phyloP scores from a whole-genome alignment of 2,329 filamentous ascomycete species.

The Fonsecaea pugnacius region DNA sequence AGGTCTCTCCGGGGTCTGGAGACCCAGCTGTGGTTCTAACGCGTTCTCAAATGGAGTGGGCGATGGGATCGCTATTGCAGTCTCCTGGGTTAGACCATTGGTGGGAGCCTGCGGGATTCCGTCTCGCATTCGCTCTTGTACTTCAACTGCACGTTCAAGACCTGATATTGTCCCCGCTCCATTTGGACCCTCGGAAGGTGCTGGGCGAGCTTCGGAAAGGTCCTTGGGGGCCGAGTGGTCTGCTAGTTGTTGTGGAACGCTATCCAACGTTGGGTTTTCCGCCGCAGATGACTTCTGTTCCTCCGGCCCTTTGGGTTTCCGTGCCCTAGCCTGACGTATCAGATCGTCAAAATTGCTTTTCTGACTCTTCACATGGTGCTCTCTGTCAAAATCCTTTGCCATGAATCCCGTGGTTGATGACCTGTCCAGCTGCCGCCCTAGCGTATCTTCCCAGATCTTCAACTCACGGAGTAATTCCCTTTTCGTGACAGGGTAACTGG shows the following conservation, averaged over 20 bases:
- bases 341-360: conserved; percentile 76
- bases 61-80: not conserved
- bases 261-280: not conserved
- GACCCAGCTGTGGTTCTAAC: not conserved
- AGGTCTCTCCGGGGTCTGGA: not conserved
- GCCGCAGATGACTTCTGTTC: not conserved
- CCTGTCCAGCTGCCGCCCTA: conserved; percentile 59
- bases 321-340: conserved; percentile 59
- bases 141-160: not conserved
- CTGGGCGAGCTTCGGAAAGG: not conserved
- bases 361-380: conserved; percentile 74
- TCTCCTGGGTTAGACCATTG: not conserved
- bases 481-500: conserved; percentile 71
- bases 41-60: not conserved
- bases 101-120: not conserved
- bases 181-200: not conserved
- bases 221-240: not conserved
- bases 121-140: not conserved
- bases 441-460: conserved; percentile 82
- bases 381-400: conserved; percentile 85
- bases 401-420: conserved; percentile 59
- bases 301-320: conserved; percentile 14
- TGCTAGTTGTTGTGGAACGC: not conserved
- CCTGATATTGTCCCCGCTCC: not conserved
- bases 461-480: conserved; percentile 76